Percentiles rank a stretch among this genome's conserved stretches.
Evolutionary conservation across 495 filamentous ascomycete genomes (phyloP).

Genomic region (Bacidia gigantensis): DNA sequence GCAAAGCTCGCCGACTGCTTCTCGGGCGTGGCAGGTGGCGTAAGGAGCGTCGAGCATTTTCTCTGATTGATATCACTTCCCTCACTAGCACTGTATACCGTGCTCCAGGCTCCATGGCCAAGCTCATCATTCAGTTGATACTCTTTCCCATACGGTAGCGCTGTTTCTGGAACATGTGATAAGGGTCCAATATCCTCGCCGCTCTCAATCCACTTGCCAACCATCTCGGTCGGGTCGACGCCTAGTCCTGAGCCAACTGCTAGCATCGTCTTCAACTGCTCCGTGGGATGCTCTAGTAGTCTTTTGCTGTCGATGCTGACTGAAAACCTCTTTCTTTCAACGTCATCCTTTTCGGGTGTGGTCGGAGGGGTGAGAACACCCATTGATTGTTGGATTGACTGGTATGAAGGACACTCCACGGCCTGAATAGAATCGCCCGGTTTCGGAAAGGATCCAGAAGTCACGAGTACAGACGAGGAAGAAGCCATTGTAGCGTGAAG

Average conservation of each 20-base stretch:
- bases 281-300: neutral
- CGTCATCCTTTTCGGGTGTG: neutral
- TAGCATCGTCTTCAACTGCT: slow-evolving; percentile 5
- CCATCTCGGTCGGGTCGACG: slow-evolving; percentile 1
- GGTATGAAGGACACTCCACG: neutral
- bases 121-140: slow-evolving; percentile 24
- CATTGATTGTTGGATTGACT: neutral
- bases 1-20: neutral
- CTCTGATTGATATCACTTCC: slow-evolving; percentile 1
- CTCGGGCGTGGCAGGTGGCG: slow-evolving; percentile 24
- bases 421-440: neutral
- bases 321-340: neutral
- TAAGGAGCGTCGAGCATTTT: slow-evolving; percentile 30
- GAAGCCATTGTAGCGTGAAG: neutral
- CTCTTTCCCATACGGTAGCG: slow-evolving; percentile 6
- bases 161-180: neutral
- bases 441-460: neutral
- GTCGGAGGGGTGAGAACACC: slow-evolving; percentile 3
- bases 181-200: slow-evolving; percentile 2
- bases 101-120: slow-evolving; percentile 48
- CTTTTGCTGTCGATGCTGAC: slow-evolving; percentile 1
- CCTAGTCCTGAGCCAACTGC: neutral
- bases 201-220: neutral
- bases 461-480: neutral
- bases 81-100: slow-evolving; percentile 38